These are phyloP conservation scores for Kitagawia praeruptora DNA, from an alignment of 129 eudicot species.

Conservation along the genomic window DNA sequence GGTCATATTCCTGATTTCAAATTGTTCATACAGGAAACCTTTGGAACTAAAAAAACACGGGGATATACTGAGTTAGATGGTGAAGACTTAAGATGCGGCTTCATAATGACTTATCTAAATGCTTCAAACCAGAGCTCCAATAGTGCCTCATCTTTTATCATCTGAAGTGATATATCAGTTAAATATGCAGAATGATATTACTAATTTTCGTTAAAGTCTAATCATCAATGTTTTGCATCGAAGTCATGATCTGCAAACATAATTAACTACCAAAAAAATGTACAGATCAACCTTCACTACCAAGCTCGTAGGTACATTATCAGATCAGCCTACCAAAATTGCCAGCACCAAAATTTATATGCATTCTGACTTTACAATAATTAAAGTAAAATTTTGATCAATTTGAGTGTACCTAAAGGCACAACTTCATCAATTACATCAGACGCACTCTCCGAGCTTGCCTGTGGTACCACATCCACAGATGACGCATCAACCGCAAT, in stretches of 20 bases:
- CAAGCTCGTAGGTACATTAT: not conserved
- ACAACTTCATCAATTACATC: constrained; percentile 24
- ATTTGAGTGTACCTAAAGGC: constrained; percentile 34
- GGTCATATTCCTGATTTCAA: not conserved
- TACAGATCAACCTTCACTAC: not conserved
- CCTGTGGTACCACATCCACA: constrained; percentile 30
- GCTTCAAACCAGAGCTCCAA: not conserved
- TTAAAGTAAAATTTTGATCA: not conserved
- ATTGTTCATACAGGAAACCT: not conserved
- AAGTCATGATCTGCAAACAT: not conserved
- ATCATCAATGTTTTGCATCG: not conserved
- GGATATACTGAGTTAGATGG: not conserved
- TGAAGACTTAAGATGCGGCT: not conserved
- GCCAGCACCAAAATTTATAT: not conserved
- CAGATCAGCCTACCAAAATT: not conserved
- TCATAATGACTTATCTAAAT: not conserved
- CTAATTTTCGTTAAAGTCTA: not conserved
- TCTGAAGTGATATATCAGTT: not conserved
- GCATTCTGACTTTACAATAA: not conserved
- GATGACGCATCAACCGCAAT: constrained; percentile 21
- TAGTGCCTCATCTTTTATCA: not conserved
- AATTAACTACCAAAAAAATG: not conserved
- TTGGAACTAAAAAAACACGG: not conserved
- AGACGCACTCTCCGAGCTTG: constrained; percentile 21
- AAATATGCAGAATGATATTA: not conserved